Evolutionary conservation across 164 flowering plant genomes (phyloP), one percentile per base, ranked within the genome.

Genomic region (Stephania yunnanensis): DNA sequence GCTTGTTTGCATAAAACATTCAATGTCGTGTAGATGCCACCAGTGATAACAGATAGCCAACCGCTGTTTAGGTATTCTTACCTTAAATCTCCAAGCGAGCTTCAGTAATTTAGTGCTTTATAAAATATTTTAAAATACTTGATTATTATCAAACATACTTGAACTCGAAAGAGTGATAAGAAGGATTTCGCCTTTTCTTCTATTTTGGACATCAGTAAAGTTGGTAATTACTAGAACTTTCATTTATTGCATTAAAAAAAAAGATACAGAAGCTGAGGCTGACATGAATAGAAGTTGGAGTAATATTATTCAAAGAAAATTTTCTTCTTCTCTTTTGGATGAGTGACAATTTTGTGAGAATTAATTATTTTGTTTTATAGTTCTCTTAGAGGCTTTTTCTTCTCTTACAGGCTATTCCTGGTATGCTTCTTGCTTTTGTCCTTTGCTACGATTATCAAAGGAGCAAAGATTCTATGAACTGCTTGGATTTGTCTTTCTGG

Each of bases 381-480:
- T 19, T 61, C 8, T 46, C 30, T 63, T 4, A 36, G 2, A 4
- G 11, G 36, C 20, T 36, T 31, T 30, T 81, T 48, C 75, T 81
- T 75, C 45, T 71, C 67, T 86, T 87, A 80, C 87, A 95, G 99
- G 98, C 99, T 69, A 92, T 95, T 77, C 99, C 99, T 74, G 88
- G 93, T 25, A 93, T 95, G 99, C 97, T 95, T 83, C 74, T 95
- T 77, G 97, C 97, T 12, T 80, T 93, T 76, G 97, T 95, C 50
- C 94, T 95, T 75, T 90, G 88, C 78, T 92, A 91, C 84, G 99
- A 95, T 83, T 81, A 92, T 78, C 90, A 87, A 73, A 89, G 88
- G 75, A 83, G 81, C 76, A 83, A 87, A 79, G 93, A 90, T 71
- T 52, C 85, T 44, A 74, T 71, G 11, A 83, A 66, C 77, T 80